phyloP scores from a whole-genome alignment of 192 early-diverging fungal species.

The Coemansia sp. region DNA sequence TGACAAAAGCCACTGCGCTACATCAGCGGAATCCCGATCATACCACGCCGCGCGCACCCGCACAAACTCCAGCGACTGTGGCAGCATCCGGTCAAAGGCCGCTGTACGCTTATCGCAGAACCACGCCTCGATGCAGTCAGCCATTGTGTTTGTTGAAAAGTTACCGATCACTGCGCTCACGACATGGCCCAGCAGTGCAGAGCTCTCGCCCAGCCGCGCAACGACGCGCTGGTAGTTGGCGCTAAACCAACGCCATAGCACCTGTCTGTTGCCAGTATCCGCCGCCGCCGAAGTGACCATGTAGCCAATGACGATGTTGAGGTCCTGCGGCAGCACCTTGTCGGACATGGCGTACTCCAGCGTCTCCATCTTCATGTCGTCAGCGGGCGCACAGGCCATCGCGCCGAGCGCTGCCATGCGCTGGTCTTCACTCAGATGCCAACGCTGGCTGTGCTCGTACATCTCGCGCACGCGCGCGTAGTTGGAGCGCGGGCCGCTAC shows the following conservation, averaged over 20 bases:
- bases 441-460: slow-evolving; percentile 50
- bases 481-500: slow-evolving; percentile 44
- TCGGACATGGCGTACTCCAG: slow-evolving; percentile 44
- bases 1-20: slow-evolving; percentile 27
- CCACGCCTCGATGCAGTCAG: slow-evolving; percentile 57
- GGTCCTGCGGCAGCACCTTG: slow-evolving; percentile 47
- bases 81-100: slow-evolving; percentile 59
- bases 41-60: slow-evolving; percentile 56
- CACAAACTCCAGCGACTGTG: slow-evolving; percentile 69
- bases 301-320: slow-evolving; percentile 56
- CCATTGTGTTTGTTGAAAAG: slow-evolving; percentile 57
- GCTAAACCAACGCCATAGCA: slow-evolving; percentile 64
- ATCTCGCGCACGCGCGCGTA: slow-evolving; percentile 43
- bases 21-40: slow-evolving; percentile 34
- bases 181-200: slow-evolving; percentile 64
- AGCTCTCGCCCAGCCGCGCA: slow-evolving; percentile 59
- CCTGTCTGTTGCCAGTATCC: slow-evolving; percentile 14
- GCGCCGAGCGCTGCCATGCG: slow-evolving; percentile 59
- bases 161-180: slow-evolving; percentile 61
- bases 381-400: slow-evolving; percentile 56
- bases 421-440: slow-evolving; percentile 57
- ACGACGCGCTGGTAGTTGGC: slow-evolving; percentile 57
- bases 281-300: slow-evolving; percentile 36
- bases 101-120: slow-evolving; percentile 58
- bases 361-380: slow-evolving; percentile 26